Base-by-base conservation (phyloP, 2,329 filamentous ascomycete species). In the Drechslerella coelobrocha region DNA sequence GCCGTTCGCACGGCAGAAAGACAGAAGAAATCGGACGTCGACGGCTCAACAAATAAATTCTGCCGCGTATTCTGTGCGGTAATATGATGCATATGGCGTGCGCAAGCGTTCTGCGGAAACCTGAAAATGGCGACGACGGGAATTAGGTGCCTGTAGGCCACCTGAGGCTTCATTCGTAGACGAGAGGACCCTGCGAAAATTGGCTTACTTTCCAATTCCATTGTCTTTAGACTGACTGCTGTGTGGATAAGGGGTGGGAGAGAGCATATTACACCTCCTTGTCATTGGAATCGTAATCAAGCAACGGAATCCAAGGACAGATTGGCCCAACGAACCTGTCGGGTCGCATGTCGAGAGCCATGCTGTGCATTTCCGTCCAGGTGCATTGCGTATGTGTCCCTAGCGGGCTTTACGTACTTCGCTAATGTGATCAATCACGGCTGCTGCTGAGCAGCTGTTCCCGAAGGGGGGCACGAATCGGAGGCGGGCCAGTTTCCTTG, bases 311-410 rank as follows among this genome's bases (percentile, higher is more conserved):
- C 29, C 27, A 24, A 61, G 19, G 45, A 37, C 26, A 54, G 41
- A 23, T 24, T 39, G 47, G 37, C 26, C 37, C 45, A 47, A 50
- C 59, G 17, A 59, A 55, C 45, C 34, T 71, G 31, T 63, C 57
- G 29, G 47, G 57, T 71, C 39, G 59, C 59, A 62, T 27, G 24
- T 59, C 39, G 52, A 59, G 47, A 45, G 26, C 45, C 24, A 57
- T 56, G 37, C 37, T 63, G 59, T 60, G 59, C 66, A 62, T 71
- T 71, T 59, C 66, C 66, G 66, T 71, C 66, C 19, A 60, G 51
- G 53, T 60, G 66, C 66, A 71, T 68, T 71, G 66, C 66, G 59
- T 60, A 71, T 71, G 59, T 71, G 66, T 57, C 59, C 48, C 21
- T 59, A 52, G 52, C 57, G 66, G 66, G 59, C 39, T 60, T 55